Conservation (phyloP, 2,329 filamentous ascomycete genomes). For the Fusarium domesticum region DNA sequence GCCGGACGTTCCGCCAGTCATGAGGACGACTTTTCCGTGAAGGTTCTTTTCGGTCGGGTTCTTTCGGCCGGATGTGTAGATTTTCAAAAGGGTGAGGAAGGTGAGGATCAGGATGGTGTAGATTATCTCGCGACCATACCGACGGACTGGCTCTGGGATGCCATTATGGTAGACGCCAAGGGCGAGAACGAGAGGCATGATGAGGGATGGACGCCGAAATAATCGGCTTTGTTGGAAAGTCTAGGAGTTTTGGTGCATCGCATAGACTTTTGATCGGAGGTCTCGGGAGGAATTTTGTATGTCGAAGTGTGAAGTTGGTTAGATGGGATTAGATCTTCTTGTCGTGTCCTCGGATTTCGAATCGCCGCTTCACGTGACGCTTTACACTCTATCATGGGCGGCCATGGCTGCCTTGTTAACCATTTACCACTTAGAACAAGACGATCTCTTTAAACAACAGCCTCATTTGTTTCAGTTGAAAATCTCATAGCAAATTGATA, state of each 20-base stretch:
- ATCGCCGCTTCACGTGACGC: constrained; percentile 17
- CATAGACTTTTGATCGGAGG: constrained; percentile 7
- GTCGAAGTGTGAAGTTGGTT: not conserved
- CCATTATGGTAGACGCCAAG: constrained; percentile 47
- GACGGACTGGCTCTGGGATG: constrained; percentile 47
- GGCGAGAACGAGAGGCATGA: constrained; percentile 54
- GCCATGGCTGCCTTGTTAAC: not conserved
- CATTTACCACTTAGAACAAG: not conserved
- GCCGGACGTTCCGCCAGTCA: constrained; percentile 92
- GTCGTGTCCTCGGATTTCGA: constrained; percentile 15
- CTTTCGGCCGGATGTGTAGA: constrained; percentile 70
- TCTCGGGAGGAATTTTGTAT: not conserved
- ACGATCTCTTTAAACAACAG: too few relatives aligned
- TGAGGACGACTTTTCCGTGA: constrained; percentile 90
- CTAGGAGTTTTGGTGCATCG: constrained; percentile 5
- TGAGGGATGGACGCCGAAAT: constrained; percentile 15
- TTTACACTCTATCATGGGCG: not conserved
- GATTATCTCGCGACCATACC: constrained; percentile 43
- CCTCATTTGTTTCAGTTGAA: not conserved
- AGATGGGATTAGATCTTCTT: constrained; percentile 4
- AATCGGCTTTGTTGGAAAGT: not conserved
- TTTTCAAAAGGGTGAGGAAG: constrained; percentile 56
- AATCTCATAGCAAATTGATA: too few relatives aligned
- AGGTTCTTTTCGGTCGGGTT: constrained; percentile 78
- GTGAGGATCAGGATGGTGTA: constrained; percentile 38